These are phyloP conservation scores for Vaccinium macrocarpon DNA, from an alignment of 148 eudicot species.

Conservation along the genomic window DNA sequence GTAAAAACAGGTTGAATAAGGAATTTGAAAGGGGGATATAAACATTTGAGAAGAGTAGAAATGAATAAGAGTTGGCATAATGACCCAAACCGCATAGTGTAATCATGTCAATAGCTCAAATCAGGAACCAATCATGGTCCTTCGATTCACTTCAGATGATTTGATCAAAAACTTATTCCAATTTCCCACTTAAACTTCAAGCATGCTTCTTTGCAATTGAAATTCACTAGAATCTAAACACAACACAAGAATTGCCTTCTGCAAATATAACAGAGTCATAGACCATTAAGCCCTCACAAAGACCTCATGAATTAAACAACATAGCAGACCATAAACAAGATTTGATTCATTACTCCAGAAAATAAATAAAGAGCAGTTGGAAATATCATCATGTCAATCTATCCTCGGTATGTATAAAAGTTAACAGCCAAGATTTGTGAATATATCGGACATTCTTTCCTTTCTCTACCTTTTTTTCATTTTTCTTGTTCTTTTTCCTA, in stretches of 20 bases:
- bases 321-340: neutral
- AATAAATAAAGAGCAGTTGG: neutral
- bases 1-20: neutral
- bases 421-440: neutral
- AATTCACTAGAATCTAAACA: neutral
- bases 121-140: neutral
- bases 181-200: neutral
- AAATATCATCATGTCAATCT: neutral
- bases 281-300: neutral
- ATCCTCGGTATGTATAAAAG: neutral
- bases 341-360: neutral
- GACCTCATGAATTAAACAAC: neutral
- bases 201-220: slow-evolving; percentile 2
- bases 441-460: neutral
- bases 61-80: neutral
- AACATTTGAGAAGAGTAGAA: neutral
- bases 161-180: neutral
- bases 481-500: neutral
- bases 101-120: neutral
- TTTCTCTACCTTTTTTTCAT: neutral
- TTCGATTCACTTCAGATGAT: neutral
- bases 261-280: neutral
- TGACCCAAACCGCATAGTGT: neutral
- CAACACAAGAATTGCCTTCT: neutral
- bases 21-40: neutral